phyloP scores from a whole-genome alignment of 495 filamentous ascomycete species.

The Venustampulla echinocandica region DNA sequence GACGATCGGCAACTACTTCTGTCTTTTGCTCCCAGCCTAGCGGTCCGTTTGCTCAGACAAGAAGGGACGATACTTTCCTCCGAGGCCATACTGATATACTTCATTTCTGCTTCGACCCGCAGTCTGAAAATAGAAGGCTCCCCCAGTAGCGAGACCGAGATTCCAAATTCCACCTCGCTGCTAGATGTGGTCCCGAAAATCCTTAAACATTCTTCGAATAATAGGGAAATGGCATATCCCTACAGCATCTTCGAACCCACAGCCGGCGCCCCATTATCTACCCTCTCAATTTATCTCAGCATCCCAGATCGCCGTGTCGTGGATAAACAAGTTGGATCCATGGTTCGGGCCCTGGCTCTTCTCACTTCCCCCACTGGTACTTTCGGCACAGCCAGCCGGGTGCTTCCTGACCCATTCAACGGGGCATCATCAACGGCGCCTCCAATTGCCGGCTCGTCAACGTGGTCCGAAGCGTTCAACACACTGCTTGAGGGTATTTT shows the following conservation, averaged over 20 bases:
- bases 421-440: conserved; percentile 28
- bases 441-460: conserved; percentile 36
- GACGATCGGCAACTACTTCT: conserved; percentile 45
- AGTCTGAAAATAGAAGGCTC: neutral
- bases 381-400: conserved; percentile 30
- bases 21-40: conserved; percentile 42
- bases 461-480: conserved; percentile 56
- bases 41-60: conserved; percentile 46
- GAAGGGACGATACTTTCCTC: conserved; percentile 47
- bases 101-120: conserved; percentile 6
- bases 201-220: conserved; percentile 39
- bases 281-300: conserved; percentile 16
- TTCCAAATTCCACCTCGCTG: neutral
- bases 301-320: conserved; percentile 11
- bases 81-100: conserved; percentile 36
- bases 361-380: conserved; percentile 33
- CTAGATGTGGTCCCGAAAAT: conserved; percentile 13
- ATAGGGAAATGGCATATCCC: conserved; percentile 34
- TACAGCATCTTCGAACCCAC: conserved; percentile 46
- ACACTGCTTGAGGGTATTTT: conserved; percentile 52
- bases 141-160: neutral
- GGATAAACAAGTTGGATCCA: conserved; percentile 32
- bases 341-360: conserved; percentile 41
- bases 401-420: conserved; percentile 36
- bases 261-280: conserved; percentile 30